Base-by-base conservation (phyloP, 2,329 filamentous ascomycete species). In the Aspergillus sojae region DNA sequence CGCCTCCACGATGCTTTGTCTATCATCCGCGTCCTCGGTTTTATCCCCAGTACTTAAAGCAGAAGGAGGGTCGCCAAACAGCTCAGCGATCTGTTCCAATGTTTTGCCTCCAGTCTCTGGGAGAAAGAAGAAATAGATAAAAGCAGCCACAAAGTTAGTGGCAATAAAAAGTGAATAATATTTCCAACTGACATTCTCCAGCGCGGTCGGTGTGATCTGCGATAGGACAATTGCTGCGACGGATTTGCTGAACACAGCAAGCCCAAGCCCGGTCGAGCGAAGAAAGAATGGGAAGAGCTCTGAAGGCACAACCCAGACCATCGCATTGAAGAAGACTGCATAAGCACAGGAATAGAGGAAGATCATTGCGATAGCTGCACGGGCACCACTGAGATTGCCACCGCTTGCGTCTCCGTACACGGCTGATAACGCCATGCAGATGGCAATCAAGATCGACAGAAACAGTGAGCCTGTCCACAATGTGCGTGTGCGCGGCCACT, bases 131-230 rank as follows among this genome's bases (percentile, higher is more conserved):
- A 73, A 79, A 32, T 78, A 79, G 6, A 79, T 65, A 5, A 75
- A 64, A 0, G 77, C 78, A 0, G 72, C 69, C 0, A 57, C 65
- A 14, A 74, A 48, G 36, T 75, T 72, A 0, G 62, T 70, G 9
- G 70, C 71, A 58, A 80, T 80, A 64, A 80, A 77, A 1, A 81
- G 68, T 3, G 75, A 70, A 62, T 80, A 80, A 63, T 78, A 80
- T 57, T 72, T 77, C 78, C 78, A 80, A 5, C 73, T 67, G 10
- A 80, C 74, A 39, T 70, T 66, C 5, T 73, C 69, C 28, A 81
- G 67, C 1, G 78, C 78, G 12, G 75, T 66, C 1, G 78, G 78
- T 1, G 74, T 78, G 26, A 77, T 71, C 61, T 77, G 73, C 1
- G 69, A 70, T 4, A 78, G 65, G 28, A 71, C 63, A 45, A 78